Evolutionary conservation across 805 yeast species (phyloP).

Genomic region (Candida mattraensis): DNA sequence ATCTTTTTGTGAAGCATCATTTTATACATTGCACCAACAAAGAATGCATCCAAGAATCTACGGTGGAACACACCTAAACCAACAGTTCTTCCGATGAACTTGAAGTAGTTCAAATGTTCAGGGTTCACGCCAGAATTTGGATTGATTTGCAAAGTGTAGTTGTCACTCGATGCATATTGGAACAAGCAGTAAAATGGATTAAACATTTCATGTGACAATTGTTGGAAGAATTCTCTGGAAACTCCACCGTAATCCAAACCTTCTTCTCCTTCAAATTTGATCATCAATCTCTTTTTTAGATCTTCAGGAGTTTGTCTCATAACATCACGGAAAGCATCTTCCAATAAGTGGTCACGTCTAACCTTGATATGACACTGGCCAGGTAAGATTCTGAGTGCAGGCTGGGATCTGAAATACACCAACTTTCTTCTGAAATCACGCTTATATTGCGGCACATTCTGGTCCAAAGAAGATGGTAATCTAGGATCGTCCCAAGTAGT

Average conservation of each 20-base stretch:
- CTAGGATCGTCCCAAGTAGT: conserved; percentile 99
- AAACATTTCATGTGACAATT: conserved; percentile 97
- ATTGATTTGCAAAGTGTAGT: conserved; percentile 95
- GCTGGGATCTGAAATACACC: conserved; percentile 96
- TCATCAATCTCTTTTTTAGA: conserved; percentile 95
- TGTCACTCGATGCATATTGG: conserved; percentile 97
- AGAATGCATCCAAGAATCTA: conserved; percentile 95
- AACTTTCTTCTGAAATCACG: conserved; percentile 98
- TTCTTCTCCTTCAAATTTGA: conserved; percentile 98
- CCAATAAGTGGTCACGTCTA: conserved; percentile 93
- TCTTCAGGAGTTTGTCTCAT: conserved; percentile 99
- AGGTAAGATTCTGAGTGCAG: conserved; percentile 93
- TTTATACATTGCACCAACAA: conserved; percentile 96
- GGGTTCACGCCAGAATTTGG: conserved; percentile 97
- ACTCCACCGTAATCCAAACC: conserved; percentile 99
- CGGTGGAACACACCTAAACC: conserved; percentile 98
- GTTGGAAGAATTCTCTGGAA: conserved; percentile 94
- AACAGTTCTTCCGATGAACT: conserved; percentile 96
- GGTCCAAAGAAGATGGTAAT: conserved; percentile 94
- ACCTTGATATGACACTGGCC: conserved; percentile 99
- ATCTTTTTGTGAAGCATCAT: conserved; percentile 96
- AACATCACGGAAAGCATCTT: conserved; percentile 96
- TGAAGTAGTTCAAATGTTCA: conserved; percentile 96
- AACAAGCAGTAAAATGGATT: conserved; percentile 97
- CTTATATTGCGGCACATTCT: conserved; percentile 98